These are phyloP conservation scores for Acorus gramineus DNA, from an alignment of 106 monocot species.

Conservation along the genomic window DNA sequence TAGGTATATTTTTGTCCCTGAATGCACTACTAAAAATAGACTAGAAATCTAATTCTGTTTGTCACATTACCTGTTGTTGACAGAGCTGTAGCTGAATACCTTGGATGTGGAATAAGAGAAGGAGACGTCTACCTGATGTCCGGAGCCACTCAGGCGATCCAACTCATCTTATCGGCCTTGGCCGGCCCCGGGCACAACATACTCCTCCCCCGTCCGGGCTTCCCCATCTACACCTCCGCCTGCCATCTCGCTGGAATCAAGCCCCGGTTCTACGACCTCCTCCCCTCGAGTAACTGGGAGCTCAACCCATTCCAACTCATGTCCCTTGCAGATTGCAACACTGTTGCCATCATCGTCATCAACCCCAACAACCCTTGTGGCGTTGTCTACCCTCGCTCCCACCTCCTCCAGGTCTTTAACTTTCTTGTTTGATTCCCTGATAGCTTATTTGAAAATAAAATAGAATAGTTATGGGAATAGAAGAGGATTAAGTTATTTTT, in stretches of 20 bases:
- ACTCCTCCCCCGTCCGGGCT: constrained; percentile 78
- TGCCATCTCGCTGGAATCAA: constrained; percentile 52
- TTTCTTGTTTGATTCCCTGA: too few species aligned
- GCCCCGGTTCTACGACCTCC: constrained; percentile 77
- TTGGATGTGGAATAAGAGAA: constrained; percentile 17
- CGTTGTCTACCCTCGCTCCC: constrained; percentile 51
- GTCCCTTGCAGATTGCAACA: constrained; percentile 37
- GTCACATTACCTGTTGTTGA: neutral
- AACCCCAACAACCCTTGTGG: constrained; percentile 94
- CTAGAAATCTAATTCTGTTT: too few species aligned
- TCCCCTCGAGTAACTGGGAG: constrained; percentile 49
- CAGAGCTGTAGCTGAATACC: constrained; percentile 64
- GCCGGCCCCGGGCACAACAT: constrained; percentile 54
- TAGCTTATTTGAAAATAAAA: too few species aligned
- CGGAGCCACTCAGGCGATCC: constrained; percentile 76
- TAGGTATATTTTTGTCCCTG: too few species aligned
- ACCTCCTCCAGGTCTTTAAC: constrained; percentile 47
- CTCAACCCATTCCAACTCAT: constrained; percentile 40
- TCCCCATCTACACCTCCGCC: constrained; percentile 65
- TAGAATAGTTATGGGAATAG: too few species aligned
- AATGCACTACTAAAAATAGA: too few species aligned
- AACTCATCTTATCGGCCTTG: constrained; percentile 34
- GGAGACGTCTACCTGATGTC: constrained; percentile 64
- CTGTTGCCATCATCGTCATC: constrained; percentile 64
- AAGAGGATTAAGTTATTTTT: too few species aligned